Evolutionary conservation across 1,139 yeast genomes (phyloP), one percentile per base, ranked within the genome.

Genomic region (Geotrichum aggregatum): DNA sequence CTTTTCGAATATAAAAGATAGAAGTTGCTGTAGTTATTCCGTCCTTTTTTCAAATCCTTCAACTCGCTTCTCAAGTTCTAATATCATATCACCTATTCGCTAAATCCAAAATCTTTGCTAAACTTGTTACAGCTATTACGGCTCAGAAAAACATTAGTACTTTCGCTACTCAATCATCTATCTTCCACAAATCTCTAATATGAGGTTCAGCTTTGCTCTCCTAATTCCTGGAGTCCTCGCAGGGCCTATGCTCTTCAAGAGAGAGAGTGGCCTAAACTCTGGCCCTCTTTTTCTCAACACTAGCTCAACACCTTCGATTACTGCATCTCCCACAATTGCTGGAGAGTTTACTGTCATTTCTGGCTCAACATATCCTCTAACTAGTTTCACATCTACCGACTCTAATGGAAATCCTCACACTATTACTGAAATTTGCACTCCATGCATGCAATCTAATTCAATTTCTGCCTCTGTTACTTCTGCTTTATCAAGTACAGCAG

Each of bases 391-490:
- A 6, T 41, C 51, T 11, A 14, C 43, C 21, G 19, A 33, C 14
- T 13, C n/a, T 8, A 35, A 36, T 2, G 51, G 51, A 6, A 7
- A 13, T 24, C 41, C 40, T 19, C 21, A 34, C 21, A 48, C 51
- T 11, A 44, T 48, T 14, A 48, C 44, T 3, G 38, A 48, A 22
- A 30, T 18, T n/a, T 41, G 51, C 31, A 35, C 41, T 26, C 41
- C 33, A 33, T 48, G 51, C 42, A 35, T 35, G 13, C 39, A 13
- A 8, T n/a, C 18, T 10, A 4, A 5, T 35, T 13, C 28, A 5
- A 24, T 24, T 8, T 24, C 28, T 8, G 28, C 39, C 39, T 8
- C 39, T 3, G 19, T 18, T 16, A 35, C 39, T 35, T 8, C 22
- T 16, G 21, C 31, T 7, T 13, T 18, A 33, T 33, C 13, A 5